Percentiles rank a stretch among this genome's conserved stretches.
These are phyloP conservation scores for Ophiorrhiza pumila DNA, from an alignment of 257 asterid species.

Conservation along the genomic window DNA sequence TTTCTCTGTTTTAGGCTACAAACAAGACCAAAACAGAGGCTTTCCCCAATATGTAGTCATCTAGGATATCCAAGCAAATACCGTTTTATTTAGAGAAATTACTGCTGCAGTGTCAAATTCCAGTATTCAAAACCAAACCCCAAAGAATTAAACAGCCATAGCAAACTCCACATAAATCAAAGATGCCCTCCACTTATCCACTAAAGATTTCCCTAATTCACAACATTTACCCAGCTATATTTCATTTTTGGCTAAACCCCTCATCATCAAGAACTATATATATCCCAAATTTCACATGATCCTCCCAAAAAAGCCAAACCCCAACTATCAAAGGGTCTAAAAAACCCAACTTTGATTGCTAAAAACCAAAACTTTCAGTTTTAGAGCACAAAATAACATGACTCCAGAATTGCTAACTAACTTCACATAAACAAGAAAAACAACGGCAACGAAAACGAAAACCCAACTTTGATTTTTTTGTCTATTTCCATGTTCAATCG, in stretches of 20 bases:
- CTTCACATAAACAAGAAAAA: background rate
- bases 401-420: background rate
- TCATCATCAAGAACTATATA: background rate
- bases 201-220: conserved; percentile 5
- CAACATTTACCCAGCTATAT: background rate
- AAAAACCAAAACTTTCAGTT: background rate
- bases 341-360: background rate
- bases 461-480: no score
- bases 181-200: background rate
- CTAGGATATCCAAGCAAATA: background rate
- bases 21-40: background rate
- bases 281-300: background rate
- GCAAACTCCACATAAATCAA: background rate
- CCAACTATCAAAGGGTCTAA: background rate
- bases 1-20: background rate
- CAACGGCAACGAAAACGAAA: background rate
- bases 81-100: background rate
- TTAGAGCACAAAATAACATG: background rate
- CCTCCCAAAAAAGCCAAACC: background rate
- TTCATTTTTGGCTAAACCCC: background rate
- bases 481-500: no score
- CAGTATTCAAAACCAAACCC: background rate
- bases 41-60: background rate
- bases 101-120: background rate
- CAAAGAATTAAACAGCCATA: no score